phyloP scores from a whole-genome alignment of 108 stramenopile genomes.

The Nannochloropsis gaditana region DNA sequence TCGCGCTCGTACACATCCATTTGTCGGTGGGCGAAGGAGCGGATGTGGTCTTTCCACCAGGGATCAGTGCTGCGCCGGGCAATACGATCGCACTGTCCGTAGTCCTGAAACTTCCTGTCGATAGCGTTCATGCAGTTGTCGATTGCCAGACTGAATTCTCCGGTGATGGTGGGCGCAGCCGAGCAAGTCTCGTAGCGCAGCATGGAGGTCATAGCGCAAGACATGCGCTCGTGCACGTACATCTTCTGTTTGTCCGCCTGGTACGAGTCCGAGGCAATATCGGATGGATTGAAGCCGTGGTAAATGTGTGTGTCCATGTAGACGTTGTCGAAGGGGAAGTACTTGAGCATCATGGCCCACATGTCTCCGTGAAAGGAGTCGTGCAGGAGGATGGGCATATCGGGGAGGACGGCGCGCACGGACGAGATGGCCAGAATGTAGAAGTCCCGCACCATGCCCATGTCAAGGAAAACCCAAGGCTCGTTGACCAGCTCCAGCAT shows the following conservation, averaged over 20 bases:
- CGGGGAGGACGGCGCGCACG: slow-evolving; percentile 45
- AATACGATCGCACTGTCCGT: slow-evolving; percentile 49
- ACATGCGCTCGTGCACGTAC: slow-evolving; percentile 55
- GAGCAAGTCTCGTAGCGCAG: slow-evolving; percentile 55
- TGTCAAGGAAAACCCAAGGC: slow-evolving; percentile 49
- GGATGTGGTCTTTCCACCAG: slow-evolving; percentile 51
- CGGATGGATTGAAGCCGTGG: slow-evolving; percentile 51
- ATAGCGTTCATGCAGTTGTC: slow-evolving; percentile 45
- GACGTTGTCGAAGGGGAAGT: slow-evolving; percentile 46
- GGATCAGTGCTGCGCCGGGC: slow-evolving; percentile 7
- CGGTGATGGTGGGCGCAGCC: slow-evolving; percentile 44
- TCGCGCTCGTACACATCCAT: slow-evolving; percentile 44
- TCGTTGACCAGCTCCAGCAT: slow-evolving; percentile 55
- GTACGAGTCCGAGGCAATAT: slow-evolving; percentile 19
- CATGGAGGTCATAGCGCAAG: slow-evolving; percentile 52
- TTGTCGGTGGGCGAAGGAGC: slow-evolving; percentile 51
- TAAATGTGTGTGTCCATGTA: slow-evolving; percentile 55
- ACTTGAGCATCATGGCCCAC: slow-evolving; percentile 49
- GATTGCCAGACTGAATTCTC: slow-evolving; percentile 51
- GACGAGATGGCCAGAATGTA: slow-evolving; percentile 43
- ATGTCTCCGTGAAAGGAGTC: slow-evolving; percentile 50
- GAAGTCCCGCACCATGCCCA: slow-evolving; percentile 50
- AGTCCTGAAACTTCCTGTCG: slow-evolving; percentile 41
- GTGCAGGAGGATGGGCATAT: slow-evolving; percentile 49
- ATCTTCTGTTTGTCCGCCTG: slow-evolving; percentile 35